Base-by-base conservation (phyloP, 768 basidiomycete species). In the Agrocybe praecox region DNA sequence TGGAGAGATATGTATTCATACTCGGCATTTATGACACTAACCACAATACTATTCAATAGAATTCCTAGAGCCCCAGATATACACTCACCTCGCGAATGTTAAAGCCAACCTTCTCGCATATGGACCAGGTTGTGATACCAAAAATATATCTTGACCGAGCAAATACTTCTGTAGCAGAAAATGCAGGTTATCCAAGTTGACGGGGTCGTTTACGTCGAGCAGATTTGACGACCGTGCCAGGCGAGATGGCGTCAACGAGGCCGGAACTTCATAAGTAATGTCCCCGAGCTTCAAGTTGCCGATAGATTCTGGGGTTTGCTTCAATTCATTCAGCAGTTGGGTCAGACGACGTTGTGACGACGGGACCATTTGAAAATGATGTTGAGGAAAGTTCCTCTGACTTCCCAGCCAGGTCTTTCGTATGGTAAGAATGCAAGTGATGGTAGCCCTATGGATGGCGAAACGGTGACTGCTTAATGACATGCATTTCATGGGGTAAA, bases 1-100 rank as follows among this genome's bases (percentile, higher is more conserved):
- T 89, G 86, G 6, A 89, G 67, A 2, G 85, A 80, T 55, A 89
- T 82, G 59, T 86, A 83, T 63, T 89, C 87, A 60, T 87, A 89
- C 67, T 87, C 87, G 17, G 82, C 69, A 64, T 89, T 89, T 46
- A 88, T 82, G 45, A 87, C 40, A 58, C 83, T 85, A 44, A 12
- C 40, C 42, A 46, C 29, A 15, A 53, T 2, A 45, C 32, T 19
- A 22, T 44, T 17, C 19, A 12, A 24, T n/a, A 56, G 40, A 18
- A 22, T 26, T 23, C 21, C n/a, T 21, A 7, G 26, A 49, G 36
- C 14, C 14, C 6, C 15, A 45, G 14, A 21, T 33, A 34, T 23
- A 10, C 51, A 29, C 58, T 50, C 53, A 83, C 84, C 80, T 82
- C 11, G 85, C 85, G 70, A 87, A 87, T 6, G 85, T 86, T 71